Evolutionary conservation across 2,329 filamentous ascomycete genomes (phyloP), one percentile per base, ranked within the genome.

Genomic region (Magnaporthiopsis incrustans): DNA sequence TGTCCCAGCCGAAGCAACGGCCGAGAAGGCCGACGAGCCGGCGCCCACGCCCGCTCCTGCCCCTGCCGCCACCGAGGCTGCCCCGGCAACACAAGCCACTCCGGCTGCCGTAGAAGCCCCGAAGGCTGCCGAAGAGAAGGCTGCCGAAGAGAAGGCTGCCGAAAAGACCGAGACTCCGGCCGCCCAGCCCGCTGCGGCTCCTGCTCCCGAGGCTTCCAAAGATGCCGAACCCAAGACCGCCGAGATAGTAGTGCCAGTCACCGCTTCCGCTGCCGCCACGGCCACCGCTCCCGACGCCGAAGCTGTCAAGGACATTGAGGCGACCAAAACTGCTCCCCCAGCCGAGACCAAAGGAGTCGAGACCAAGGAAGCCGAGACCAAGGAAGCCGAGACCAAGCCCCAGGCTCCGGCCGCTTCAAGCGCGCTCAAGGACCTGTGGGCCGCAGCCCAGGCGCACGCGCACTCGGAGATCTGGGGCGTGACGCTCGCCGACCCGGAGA

Each of bases 381-480:
- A 59, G 10, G 10, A n/a, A 15, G 15, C 57, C 25, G 57, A 64
- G 25, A 64, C 57, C n/a, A 64, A 63, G 38, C 33, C 64, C 57
- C 22, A 38, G n/a, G 62, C 53, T 30, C 25, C 53, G n/a, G 53
- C 22, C 22, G 62, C 15, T 32, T 59, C 33, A 33, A 58, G 58
- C 14, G 64, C 66, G 30, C 57, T 69, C 57, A 66, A 68, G 66
- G 56, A 71, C 35, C 68, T 76, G 12, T 74, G 69, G 68, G 66
- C 65, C 4, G 65, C 68, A 22, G 70, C 69, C 60, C 64, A 71
- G 64, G 64, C 65, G 5, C 35, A 65, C 62, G 81, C 77, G 22
- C 83, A 96, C 76, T 78, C 78, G 62, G 92, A 97, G 80, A 90
- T 97, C 82, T 98, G 93, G 86, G 93, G 93, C 61, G 86, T 97